Evolutionary conservation across 768 basidiomycete genomes (phyloP).

Genomic region (Pisolithus albus): DNA sequence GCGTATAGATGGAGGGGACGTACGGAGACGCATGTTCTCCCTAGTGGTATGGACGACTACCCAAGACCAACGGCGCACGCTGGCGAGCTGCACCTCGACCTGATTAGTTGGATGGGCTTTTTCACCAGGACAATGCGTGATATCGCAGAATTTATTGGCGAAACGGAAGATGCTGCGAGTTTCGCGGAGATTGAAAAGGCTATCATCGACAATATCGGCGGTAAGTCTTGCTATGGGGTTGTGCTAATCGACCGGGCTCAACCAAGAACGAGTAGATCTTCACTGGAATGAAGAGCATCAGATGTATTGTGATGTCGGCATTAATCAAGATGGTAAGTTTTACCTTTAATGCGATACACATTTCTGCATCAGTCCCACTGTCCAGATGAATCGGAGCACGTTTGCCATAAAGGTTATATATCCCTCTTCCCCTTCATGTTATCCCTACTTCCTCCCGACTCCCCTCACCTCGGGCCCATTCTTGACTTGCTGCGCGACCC

Average conservation of each 20-base stretch:
- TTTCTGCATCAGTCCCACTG: not conserved
- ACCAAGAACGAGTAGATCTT: constrained; percentile 48
- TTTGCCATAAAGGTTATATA: constrained; percentile 89
- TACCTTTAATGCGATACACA: not conserved
- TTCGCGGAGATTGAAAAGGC: constrained; percentile 74
- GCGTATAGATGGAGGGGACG: constrained; percentile 94
- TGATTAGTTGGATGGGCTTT: constrained; percentile 96
- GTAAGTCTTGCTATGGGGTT: constrained; percentile 32
- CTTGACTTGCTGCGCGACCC: constrained; percentile 77
- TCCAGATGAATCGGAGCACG: constrained; percentile 83
- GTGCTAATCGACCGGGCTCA: not conserved
- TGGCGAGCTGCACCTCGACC: constrained; percentile 89
- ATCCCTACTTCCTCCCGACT: constrained; percentile 66
- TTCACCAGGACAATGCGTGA: constrained; percentile 91
- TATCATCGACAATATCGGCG: constrained; percentile 80
- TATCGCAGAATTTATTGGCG: constrained; percentile 80
- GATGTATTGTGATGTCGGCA: constrained; percentile 90
- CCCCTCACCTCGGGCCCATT: constrained; percentile 75
- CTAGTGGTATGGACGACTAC: constrained; percentile 96
- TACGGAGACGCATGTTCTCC: constrained; percentile 79
- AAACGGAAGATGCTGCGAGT: constrained; percentile 74
- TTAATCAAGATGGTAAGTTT: constrained; percentile 71
- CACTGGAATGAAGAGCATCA: constrained; percentile 87
- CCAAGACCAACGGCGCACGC: constrained; percentile 84
- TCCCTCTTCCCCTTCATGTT: constrained; percentile 92